phyloP scores from a whole-genome alignment of 2,329 filamentous ascomycete genomes.

The Shiraia bambusicola region DNA sequence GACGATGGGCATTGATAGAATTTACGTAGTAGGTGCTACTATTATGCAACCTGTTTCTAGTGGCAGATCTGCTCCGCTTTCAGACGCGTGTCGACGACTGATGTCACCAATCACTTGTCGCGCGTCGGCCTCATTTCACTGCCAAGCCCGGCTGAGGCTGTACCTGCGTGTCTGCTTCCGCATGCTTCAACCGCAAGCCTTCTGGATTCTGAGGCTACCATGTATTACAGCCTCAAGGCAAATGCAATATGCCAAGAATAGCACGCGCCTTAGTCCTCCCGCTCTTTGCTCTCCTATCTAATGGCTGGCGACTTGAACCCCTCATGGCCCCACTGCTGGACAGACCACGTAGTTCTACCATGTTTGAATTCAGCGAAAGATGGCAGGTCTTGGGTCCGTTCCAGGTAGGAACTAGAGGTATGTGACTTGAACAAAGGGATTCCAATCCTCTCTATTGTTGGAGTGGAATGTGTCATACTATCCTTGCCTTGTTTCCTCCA shows the following conservation, averaged over 20 bases:
- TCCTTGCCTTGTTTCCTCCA: not conserved
- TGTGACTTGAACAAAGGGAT: too few relatives aligned
- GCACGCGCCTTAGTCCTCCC: constrained; percentile 1
- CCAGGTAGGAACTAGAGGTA: constrained; percentile 60
- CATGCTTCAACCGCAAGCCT: too few relatives aligned
- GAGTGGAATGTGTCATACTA: too few relatives aligned
- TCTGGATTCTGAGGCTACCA: too few relatives aligned
- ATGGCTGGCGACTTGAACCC: constrained; percentile 19
- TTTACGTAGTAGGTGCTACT: too few relatives aligned
- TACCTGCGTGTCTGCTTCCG: too few relatives aligned
- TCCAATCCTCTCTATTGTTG: too few relatives aligned
- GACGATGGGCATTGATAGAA: too few relatives aligned
- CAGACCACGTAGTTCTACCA: constrained; percentile 13
- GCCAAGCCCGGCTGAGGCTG: too few relatives aligned
- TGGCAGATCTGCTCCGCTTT: constrained; percentile 14
- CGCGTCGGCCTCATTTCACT: constrained; percentile 5
- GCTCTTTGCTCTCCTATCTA: constrained; percentile 5
- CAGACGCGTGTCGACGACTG: constrained; percentile 2
- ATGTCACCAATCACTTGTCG: constrained; percentile 2
- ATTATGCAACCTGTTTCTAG: constrained; percentile 20
- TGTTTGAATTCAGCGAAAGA: constrained; percentile 37
- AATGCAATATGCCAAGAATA: not conserved
- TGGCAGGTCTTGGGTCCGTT: constrained; percentile 61
- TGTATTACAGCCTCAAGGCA: not conserved
- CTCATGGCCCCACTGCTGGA: constrained; percentile 18